Evolutionary conservation across 2,329 filamentous ascomycete genomes (phyloP).

Genomic region (Penicillium sp.): DNA sequence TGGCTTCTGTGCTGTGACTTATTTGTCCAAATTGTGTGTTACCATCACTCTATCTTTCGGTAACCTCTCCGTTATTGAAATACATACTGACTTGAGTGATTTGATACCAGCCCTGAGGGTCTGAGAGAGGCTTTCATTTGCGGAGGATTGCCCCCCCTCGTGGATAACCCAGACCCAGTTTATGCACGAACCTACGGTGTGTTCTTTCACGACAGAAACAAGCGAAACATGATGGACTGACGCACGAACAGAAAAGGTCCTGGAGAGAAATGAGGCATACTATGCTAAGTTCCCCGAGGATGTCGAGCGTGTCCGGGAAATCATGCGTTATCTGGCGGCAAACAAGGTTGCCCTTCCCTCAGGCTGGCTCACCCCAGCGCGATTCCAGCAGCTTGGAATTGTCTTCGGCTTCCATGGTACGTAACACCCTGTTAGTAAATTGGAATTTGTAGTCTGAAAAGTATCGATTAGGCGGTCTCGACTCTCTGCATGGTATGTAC

Average conservation of each 20-base stretch:
- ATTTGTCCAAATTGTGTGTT: conserved; percentile 73
- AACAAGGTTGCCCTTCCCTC: conserved; percentile 69
- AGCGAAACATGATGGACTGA: conserved; percentile 18
- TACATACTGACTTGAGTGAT: not conserved
- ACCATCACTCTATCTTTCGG: not conserved
- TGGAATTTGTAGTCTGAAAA: conserved; percentile 11
- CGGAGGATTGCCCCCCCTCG: conserved; percentile 79
- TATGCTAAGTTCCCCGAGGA: conserved; percentile 88
- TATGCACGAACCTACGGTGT: conserved; percentile 69
- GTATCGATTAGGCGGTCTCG: conserved; percentile 62
- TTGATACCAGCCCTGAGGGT: conserved; percentile 62
- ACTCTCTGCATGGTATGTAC: conserved; percentile 65
- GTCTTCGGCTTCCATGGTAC: conserved; percentile 73
- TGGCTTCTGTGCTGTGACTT: conserved; percentile 82
- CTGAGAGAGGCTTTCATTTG: conserved; percentile 82
- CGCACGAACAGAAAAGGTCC: conserved; percentile 57
- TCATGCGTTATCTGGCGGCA: conserved; percentile 67
- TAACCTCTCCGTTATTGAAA: not conserved
- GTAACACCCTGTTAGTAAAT: conserved; percentile 9
- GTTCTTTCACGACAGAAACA: conserved; percentile 12
- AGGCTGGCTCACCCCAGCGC: conserved; percentile 70
- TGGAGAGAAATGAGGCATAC: conserved; percentile 74
- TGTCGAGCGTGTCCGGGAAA: conserved; percentile 64
- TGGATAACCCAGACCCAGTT: conserved; percentile 71
- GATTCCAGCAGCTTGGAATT: conserved; percentile 78